These are phyloP conservation scores for Pichia eremophila DNA, from an alignment of 805 yeast species.

Conservation along the genomic window DNA sequence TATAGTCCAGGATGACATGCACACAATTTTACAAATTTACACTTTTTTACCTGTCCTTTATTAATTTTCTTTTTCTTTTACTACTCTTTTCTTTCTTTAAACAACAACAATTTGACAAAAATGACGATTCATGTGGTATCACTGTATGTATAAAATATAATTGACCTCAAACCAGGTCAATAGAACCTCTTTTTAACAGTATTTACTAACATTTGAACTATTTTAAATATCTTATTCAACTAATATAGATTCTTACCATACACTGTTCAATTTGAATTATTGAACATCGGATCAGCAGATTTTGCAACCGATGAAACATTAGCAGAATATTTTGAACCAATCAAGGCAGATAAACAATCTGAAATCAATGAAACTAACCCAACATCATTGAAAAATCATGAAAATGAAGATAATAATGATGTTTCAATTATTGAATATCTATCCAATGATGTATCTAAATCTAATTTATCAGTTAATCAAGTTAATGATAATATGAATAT, in stretches of 20 bases:
- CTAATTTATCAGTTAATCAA: conserved; percentile 3
- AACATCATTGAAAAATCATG: not conserved
- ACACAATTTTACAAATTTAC: too few species aligned
- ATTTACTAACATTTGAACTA: not conserved
- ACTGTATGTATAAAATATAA: conserved; percentile 34
- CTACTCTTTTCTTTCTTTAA: not conserved
- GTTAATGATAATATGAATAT: conserved; percentile 5
- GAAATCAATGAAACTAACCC: not conserved
- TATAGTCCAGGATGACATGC: too few species aligned
- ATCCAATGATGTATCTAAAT: conserved; percentile 7
- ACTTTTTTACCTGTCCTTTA: too few species aligned
- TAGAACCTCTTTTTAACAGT: too few species aligned
- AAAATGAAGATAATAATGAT: conserved; percentile 10
- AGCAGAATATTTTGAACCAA: conserved; percentile 22
- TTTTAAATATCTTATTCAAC: too few species aligned
- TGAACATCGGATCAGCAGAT: conserved; percentile 9
- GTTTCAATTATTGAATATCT: conserved; percentile 20
- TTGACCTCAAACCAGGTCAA: too few species aligned
- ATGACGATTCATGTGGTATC: conserved; percentile 70
- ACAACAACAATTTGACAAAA: not conserved
- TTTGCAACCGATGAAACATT: conserved; percentile 11
- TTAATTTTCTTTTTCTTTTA: not conserved
- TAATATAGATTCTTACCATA: conserved; percentile 54
- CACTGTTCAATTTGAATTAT: conserved; percentile 58
- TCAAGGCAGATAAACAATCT: conserved; percentile 4